Percentiles rank a stretch among this genome's conserved stretches.
Conservation (phyloP, 331 rosid species). For the Quercus phellos region DNA sequence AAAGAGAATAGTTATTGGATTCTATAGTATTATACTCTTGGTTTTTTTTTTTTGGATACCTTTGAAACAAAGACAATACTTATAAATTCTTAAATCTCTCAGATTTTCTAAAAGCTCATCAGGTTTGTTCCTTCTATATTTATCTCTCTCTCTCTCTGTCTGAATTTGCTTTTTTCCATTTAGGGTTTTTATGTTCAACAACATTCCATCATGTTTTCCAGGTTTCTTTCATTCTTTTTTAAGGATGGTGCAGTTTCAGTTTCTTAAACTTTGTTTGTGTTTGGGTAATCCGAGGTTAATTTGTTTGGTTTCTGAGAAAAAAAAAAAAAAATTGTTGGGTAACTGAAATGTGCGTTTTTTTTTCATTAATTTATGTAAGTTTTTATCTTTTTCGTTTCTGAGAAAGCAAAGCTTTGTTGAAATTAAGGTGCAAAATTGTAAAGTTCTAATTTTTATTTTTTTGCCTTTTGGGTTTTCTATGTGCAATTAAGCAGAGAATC, state of each 20-base stretch:
- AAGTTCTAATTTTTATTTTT: background rate
- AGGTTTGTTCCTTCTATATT: slow-evolving; percentile 25
- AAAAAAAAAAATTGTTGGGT: background rate
- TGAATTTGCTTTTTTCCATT: background rate
- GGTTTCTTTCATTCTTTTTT: slow-evolving; percentile 14
- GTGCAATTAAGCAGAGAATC: background rate
- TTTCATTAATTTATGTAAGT: background rate
- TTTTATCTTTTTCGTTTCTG: background rate
- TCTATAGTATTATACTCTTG: too few relatives aligned
- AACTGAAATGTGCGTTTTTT: background rate
- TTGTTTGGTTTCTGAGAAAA: background rate
- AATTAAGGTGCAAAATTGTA: background rate
- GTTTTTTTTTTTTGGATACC: slow-evolving; percentile 14
- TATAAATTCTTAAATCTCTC: background rate
- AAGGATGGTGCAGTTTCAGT: background rate
- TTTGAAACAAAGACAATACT: slow-evolving; percentile 3
- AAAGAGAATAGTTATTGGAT: too few relatives aligned
- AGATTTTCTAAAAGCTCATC: slow-evolving; percentile 30
- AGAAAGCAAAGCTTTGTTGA: background rate
- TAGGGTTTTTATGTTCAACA: slow-evolving; percentile 42
- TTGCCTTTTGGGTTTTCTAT: background rate
- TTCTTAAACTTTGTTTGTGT: background rate
- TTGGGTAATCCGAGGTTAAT: background rate
- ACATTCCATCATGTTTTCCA: slow-evolving; percentile 20
- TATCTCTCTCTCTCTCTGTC: background rate